phyloP scores from a whole-genome alignment of 2,329 filamentous ascomycete species.

The Escovopsis sp. region DNA sequence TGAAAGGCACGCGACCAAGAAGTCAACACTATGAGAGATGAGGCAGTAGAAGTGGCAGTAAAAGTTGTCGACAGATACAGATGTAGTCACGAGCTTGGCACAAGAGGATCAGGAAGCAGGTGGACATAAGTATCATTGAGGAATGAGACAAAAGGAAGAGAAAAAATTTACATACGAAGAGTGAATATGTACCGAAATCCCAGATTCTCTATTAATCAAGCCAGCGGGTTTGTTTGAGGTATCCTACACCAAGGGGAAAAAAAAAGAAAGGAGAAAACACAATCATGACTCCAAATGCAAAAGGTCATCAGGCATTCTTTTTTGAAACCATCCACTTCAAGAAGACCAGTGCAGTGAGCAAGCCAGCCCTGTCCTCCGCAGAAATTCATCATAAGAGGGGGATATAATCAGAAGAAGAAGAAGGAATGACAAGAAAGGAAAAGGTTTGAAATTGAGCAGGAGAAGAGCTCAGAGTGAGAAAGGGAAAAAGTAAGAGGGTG shows the following conservation, averaged over 20 bases:
- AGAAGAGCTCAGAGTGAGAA: slow-evolving; percentile 7
- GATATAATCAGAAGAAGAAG: slow-evolving; percentile 3
- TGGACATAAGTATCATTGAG: too few species aligned
- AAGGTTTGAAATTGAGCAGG: too few species aligned
- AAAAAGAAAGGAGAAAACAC: slow-evolving; percentile 1
- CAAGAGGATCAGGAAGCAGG: too few species aligned
- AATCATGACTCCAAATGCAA: slow-evolving; percentile 2
- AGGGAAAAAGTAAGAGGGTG: neutral
- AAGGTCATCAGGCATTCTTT: neutral
- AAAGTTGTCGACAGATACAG: too few species aligned
- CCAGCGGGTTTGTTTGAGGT: slow-evolving; percentile 3
- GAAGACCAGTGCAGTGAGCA: slow-evolving; percentile 7
- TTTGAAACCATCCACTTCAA: slow-evolving; percentile 4
- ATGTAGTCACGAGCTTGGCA: too few species aligned
- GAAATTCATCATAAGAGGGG: slow-evolving; percentile 8
- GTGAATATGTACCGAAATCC: neutral
- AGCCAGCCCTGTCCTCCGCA: slow-evolving; percentile 4
- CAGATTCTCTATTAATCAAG: slow-evolving; percentile 4
- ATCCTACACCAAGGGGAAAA: slow-evolving; percentile 7
- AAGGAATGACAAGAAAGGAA: too few species aligned
- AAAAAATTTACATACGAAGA: too few species aligned
- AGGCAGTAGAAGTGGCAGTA: too few species aligned
- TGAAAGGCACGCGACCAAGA: too few species aligned
- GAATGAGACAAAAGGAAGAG: too few species aligned
- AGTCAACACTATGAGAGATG: too few species aligned